Conservation (phyloP, 2,329 filamentous ascomycete genomes). For the Fusarium tanahbumbuense region DNA sequence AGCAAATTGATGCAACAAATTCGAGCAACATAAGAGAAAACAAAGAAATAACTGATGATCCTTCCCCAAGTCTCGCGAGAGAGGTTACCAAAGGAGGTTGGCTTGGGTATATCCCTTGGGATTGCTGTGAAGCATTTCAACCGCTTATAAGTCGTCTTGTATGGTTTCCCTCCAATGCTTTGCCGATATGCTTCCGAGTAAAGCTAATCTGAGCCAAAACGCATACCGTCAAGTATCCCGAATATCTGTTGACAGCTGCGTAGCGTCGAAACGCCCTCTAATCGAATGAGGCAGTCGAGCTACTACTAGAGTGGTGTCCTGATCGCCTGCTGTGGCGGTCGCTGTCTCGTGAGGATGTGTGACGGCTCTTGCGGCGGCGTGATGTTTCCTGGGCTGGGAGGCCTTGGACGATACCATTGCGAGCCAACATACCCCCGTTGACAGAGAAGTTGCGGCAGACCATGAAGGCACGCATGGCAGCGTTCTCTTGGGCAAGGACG, state of each 20-base stretch:
- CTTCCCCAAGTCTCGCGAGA: conserved; percentile 43
- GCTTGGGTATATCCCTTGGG: conserved; percentile 49
- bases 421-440: conserved; percentile 89
- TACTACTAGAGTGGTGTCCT: conserved; percentile 71
- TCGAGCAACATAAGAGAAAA: neutral
- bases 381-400: conserved; percentile 66
- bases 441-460: conserved; percentile 98
- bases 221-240: conserved; percentile 16
- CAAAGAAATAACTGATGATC: conserved; percentile 15
- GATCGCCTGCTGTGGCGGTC: conserved; percentile 62
- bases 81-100: conserved; percentile 42
- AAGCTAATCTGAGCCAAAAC: conserved; percentile 30
- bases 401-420: conserved; percentile 75
- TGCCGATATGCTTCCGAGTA: conserved; percentile 16
- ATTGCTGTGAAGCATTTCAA: conserved; percentile 56
- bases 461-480: conserved; percentile 95
- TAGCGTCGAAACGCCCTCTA: conserved; percentile 48
- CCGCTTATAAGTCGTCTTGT: conserved; percentile 49
- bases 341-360: conserved; percentile 61
- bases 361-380: conserved; percentile 65
- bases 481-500: conserved; percentile 87
- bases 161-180: conserved; percentile 31
- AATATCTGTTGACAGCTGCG: conserved; percentile 8
- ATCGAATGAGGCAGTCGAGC: conserved; percentile 70
- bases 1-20: conserved; percentile 3